Conservation (phyloP, 805 yeast genomes). For the Sungouiozyma ichnusensis region DNA sequence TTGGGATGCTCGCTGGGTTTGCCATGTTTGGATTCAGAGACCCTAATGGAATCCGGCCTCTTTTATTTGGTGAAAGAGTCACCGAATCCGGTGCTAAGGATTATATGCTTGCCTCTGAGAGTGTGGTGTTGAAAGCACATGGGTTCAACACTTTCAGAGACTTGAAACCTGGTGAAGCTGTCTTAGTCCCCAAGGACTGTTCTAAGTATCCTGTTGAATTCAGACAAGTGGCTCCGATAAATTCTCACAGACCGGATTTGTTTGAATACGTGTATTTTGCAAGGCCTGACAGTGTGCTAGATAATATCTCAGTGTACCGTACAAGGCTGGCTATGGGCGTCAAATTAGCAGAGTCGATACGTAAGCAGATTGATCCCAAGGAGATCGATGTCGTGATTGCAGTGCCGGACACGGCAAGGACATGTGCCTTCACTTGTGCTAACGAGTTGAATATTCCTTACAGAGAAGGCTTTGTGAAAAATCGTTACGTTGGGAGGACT, state of each 20-base stretch:
- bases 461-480: slow-evolving; percentile 95
- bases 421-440: slow-evolving; percentile 88
- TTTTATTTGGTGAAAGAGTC: slow-evolving; percentile 72
- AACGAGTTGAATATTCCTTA: slow-evolving; percentile 70
- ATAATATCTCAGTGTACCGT: slow-evolving; percentile 93
- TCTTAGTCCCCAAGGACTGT: slow-evolving; percentile 72
- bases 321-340: slow-evolving; percentile 91
- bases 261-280: slow-evolving; percentile 98
- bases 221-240: slow-evolving; percentile 72
- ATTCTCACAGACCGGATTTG: slow-evolving; percentile 83
- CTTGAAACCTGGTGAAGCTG: slow-evolving; percentile 91
- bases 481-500: slow-evolving; percentile 94
- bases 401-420: slow-evolving; percentile 97
- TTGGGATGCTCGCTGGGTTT: slow-evolving; percentile 91
- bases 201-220: slow-evolving; percentile 41
- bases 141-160: slow-evolving; percentile 75
- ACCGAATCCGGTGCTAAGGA: slow-evolving; percentile 63
- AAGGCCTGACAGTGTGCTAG: slow-evolving; percentile 90
- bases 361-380: slow-evolving; percentile 35
- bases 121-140: slow-evolving; percentile 89
- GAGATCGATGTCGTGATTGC: slow-evolving; percentile 92
- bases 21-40: slow-evolving; percentile 94
- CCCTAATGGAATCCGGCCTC: slow-evolving; percentile 93
- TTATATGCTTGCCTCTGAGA: slow-evolving; percentile 91
- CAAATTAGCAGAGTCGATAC: slow-evolving; percentile 68